Evolutionary conservation across 116 monocot genomes (phyloP), one percentile per base, ranked within the genome.

Genomic region (Cymodocea nodosa): DNA sequence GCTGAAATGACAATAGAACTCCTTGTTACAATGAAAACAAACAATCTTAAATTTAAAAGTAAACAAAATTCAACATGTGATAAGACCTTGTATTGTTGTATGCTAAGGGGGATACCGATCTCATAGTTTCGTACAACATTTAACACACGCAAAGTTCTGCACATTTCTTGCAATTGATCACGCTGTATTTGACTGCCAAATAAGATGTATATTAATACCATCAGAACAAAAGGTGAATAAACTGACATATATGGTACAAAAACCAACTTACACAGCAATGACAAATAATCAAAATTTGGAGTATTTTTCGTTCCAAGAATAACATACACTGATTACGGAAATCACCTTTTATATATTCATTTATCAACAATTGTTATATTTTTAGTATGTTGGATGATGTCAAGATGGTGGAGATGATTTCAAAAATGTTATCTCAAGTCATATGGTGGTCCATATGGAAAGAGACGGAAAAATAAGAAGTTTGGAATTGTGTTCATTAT

Each of bases 141-240:
- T 64, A 99, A 67, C 37, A 92, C 89, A 49, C 86, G 76, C 51
- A 99, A 75, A 24, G 74, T 89, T 74, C 89, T 99, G 86, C 98
- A 92, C 86, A 89, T 92, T 71, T 99, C 98, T 79, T 86, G 92
- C 73, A 99, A 91, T 14, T 73, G 79, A 25, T 99, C 92, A 72
- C 89, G 89, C 14, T 82, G 82, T 75, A 92, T 84, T 69, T 89
- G 98, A 73, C 98, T 99, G 98, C 68, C 76, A 99, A 82, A 84
- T 57, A 72, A 90, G 83, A 58, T 83, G 68, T 75, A 77, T 81
- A 74, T 83, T 79, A 95, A 78, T 83, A 62, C 51, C 66, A 65
- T 50, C 23, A 64, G 6, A 50, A 4, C n/a, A 64, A 24, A 64
- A 4, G 50, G 15, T 50, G 44, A 17, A 54, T 54, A 5, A 54